Evolutionary conservation across 148 eudicot genomes (phyloP), one percentile per base, ranked within the genome.

Genomic region (Hydrangea macrophylla): DNA sequence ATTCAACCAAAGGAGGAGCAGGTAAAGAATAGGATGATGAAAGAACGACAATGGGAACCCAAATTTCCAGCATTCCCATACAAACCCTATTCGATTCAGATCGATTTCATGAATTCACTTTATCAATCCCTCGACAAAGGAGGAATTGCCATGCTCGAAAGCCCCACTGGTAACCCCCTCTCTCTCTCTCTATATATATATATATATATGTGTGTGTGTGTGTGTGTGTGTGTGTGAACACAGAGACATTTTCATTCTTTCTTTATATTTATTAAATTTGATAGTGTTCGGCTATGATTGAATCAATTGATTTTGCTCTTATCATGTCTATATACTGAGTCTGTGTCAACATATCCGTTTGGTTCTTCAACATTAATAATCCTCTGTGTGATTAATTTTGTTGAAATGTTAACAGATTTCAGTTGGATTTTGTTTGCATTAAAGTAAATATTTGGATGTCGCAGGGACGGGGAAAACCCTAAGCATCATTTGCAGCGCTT

Each of bases 391-490:
- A 31, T 27, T 32, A 9, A 0, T 6, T 70, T 54, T 57, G 6
- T 35, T 15, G 48, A 58, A 28, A 57, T 45, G 4, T 3, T 45
- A n/a, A 45, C 7, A 45, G 1, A 45, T 45, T 45, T 45, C 22
- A 45, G 3, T 45, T 45, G 4, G 53, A 35, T 45, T 45, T 45
- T 2, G n/a, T 2, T 10, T 35, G 20, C 53, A 45, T 15, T 15
- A 7, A 45, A 45, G 3, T 45, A 7, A 15, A 15, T 18, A 13
- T 1, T 42, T 42, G 48, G 48, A 42, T 58, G 58, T 0, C 58
- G 18, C 79, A 90, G 96, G 93, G 26, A 93, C 98, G 42, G 98
- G 98, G 44, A 93, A 93, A 82, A 93, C 98, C 12, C 85, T 93
- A 0, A 93, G 98, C 72, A 86, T 93, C 11, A 93, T 93, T 42